A percentile compares a stretch with the other conserved stretches of the same genome.
phyloP scores from a whole-genome alignment of 1,284 basidiomycete species.

The Lentinus polychrous region DNA sequence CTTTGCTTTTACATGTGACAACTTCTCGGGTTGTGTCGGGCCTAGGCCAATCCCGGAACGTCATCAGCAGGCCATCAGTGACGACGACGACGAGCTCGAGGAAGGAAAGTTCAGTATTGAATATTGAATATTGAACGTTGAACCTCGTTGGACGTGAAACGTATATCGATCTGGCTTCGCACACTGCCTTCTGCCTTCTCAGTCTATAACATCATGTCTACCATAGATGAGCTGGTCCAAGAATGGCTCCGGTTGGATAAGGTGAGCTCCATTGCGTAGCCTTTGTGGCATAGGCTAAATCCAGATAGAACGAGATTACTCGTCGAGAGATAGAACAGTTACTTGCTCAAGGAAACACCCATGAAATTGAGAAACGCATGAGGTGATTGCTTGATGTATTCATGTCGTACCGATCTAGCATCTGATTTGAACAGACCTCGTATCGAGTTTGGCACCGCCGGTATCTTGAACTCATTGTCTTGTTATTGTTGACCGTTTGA shows the following conservation, averaged over 20 bases:
- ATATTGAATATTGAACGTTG: not conserved
- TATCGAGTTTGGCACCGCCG: constrained; percentile 84
- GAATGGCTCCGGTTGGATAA: constrained; percentile 54
- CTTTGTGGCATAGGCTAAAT: not conserved
- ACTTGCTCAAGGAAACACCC: constrained; percentile 12
- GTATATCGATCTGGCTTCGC: too few species aligned
- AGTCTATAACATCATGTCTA: constrained; percentile 1
- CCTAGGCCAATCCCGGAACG: too few species aligned
- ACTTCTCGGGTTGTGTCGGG: too few species aligned
- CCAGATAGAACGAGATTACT: constrained; percentile 22
- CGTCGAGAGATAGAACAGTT: constrained; percentile 22
- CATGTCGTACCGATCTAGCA: not conserved
- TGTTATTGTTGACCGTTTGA: not conserved
- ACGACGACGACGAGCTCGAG: too few species aligned
- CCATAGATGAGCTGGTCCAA: constrained; percentile 29
- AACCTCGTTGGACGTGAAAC: too few species aligned
- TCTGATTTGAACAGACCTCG: constrained; percentile 37
- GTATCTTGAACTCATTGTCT: constrained; percentile 29
- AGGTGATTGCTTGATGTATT: constrained; percentile 13
- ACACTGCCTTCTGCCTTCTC: too few species aligned
- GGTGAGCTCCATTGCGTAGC: constrained; percentile 24
- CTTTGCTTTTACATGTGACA: too few species aligned
- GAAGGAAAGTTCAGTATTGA: not conserved
- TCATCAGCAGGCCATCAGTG: too few species aligned
- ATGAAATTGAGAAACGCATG: constrained; percentile 24